Evolutionary conservation across 352 stramenopile species (phyloP), one percentile per base, ranked within the genome.

Genomic region (Globisporangium irregulare): DNA sequence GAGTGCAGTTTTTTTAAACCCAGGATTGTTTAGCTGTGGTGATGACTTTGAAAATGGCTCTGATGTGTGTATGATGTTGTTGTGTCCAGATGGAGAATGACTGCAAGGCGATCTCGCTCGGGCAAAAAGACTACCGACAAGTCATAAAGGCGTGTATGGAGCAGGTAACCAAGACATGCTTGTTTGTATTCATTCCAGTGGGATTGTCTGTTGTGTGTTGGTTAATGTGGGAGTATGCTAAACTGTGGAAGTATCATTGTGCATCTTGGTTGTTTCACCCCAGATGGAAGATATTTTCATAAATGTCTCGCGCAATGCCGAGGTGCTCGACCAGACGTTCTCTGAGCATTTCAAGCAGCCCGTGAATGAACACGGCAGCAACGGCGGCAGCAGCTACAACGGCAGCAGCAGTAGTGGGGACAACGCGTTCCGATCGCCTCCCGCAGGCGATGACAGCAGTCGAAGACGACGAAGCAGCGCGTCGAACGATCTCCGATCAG

Each of bases 271-370:
- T 58, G 56, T 61, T 15, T 55, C 56, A 51, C 18, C 2, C 24
- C 55, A 95, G 87, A 95, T 95, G 87, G 79, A 78, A 51, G 73
- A 62, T 10, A 94, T 95, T 63, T 95, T 92, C 65, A 29, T 85
- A 46, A 79, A 84, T 34, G 87, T 94, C 7, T 74, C 69, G 29
- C 78, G 85, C 14, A 97, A 93, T 59, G 87, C 90, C 18, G 77
- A 89, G 60, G 82, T 98, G 14, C 75, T 98, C 46, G 87, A 92
- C 57, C 91, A 95, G 32, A 97, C 95, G 5, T 95, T 99, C 69
- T 82, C 81, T 14, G 95, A 97, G 57, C 91, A 92, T 66, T 99
- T 98, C 62, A 77, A 73, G 8, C 70, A 79, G 59, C 64, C 70
- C 5, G 68, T 74, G 15, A 71, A 86, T 51, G 74, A 80, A 60